Evolutionary conservation across 495 filamentous ascomycete species (phyloP), one percentile per base, ranked within the genome.

Genomic region (Trichoderma virens): DNA sequence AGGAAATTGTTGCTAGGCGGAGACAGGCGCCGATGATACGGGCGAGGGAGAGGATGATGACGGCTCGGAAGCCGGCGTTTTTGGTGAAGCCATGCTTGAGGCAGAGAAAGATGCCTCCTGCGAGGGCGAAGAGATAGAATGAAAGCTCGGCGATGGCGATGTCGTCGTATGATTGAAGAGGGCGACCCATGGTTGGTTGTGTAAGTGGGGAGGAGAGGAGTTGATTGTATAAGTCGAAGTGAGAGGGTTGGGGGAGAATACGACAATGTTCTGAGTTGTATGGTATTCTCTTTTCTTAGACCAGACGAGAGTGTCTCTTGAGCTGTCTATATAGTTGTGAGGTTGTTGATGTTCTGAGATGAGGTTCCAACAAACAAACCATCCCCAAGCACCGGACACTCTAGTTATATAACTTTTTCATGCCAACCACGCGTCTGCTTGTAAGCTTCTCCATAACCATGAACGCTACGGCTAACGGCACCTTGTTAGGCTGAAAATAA

Each of bases 71-170:
- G 56, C 71, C 75, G 25, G 72, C 67, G 63, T 65, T 72, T 23
- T 63, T 70, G 18, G 69, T 43, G 67, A 77, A 72, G 41, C 74
- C 73, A 35, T 78, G 74, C 28, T 69, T 69, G 39, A 69, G 14
- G 41, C 66, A 61, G 0, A 78, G 72, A 47, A 70, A 63, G 60
- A 71, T 65, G 41, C 70, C 72, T 41, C 73, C 25, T 39, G 66
- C 31, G 8, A 78, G 65, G 35, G 65, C 30, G 8, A 71, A 70
- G 6, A 62, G 8, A 63, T 70, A 78, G 62, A 77, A 18, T n/a
- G 65, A 41, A 47, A 78, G 67, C 47, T 72, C 60, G 9, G 70
- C 72, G 47, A 77, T 74, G 11, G 76, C 67, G 62, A 77, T 75
- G 39, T 20, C 38, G 23, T 63, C 35, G 62, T 51, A 45, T 35